These are phyloP conservation scores for Silene noctiflora DNA, from an alignment of 179 eudicot species.

Conservation along the genomic window DNA sequence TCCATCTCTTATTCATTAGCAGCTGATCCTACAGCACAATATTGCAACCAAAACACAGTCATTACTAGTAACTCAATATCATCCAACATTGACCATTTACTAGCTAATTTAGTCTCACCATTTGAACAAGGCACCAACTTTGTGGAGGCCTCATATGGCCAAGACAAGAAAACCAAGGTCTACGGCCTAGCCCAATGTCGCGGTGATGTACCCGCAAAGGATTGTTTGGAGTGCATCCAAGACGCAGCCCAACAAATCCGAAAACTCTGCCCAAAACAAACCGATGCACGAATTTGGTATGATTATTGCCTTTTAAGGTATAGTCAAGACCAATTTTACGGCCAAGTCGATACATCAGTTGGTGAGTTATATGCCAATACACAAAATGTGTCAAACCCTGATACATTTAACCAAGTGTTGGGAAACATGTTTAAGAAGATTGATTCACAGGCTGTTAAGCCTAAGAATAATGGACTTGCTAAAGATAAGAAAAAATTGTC, in stretches of 20 bases:
- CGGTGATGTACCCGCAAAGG: constrained; percentile 49
- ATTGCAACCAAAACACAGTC: constrained; percentile 42
- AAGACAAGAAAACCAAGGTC: constrained; percentile 24
- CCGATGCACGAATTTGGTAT: constrained; percentile 73
- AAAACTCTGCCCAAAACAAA: constrained; percentile 44
- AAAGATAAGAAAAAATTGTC: constrained; percentile 46
- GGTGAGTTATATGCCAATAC: constrained; percentile 44
- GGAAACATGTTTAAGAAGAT: constrained; percentile 43
- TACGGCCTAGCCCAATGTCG: constrained; percentile 86
- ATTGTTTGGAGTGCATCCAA: constrained; percentile 62
- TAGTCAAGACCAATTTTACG: constrained; percentile 42
- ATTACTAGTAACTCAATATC: constrained; percentile 28
- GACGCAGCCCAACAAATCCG: constrained; percentile 47
- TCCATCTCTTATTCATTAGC: constrained; percentile 34
- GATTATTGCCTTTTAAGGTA: constrained; percentile 78
- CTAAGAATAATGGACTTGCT: constrained; percentile 47
- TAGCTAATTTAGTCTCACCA: constrained; percentile 37
- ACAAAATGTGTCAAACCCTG: constrained; percentile 48
- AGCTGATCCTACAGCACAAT: constrained; percentile 38
- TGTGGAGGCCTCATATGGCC: constrained; percentile 46
- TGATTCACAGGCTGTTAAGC: constrained; percentile 36
- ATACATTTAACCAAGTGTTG: constrained; percentile 46
- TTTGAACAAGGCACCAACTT: constrained; percentile 36
- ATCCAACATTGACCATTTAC: constrained; percentile 44
- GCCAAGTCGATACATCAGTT: constrained; percentile 47